Conservation (phyloP, 345 rosid species). For the Citrus cavaleriei region DNA sequence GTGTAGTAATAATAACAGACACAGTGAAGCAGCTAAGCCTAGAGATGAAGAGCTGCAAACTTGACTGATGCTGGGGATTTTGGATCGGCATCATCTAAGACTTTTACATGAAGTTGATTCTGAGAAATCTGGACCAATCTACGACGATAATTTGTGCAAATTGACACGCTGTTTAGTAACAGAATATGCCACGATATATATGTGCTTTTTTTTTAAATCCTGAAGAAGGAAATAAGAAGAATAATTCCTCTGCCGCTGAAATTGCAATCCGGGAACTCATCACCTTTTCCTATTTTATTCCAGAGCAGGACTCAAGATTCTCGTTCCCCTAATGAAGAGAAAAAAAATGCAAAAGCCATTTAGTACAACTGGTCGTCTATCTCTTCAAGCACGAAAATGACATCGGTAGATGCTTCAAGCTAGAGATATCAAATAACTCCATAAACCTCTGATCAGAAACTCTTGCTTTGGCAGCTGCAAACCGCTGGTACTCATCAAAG, state of each 20-base stretch:
- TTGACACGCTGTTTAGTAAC: not conserved
- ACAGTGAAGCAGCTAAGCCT: not conserved
- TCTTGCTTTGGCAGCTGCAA: slow-evolving; percentile 94
- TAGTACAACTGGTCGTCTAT: slow-evolving; percentile 23
- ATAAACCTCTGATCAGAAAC: slow-evolving; percentile 87
- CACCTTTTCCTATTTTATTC: slow-evolving; percentile 42
- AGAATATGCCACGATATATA: not conserved
- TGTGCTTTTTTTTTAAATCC: slow-evolving; percentile 14
- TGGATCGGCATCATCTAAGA: not conserved
- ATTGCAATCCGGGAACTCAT: slow-evolving; percentile 31
- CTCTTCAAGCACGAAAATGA: slow-evolving; percentile 66
- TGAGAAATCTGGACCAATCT: not conserved
- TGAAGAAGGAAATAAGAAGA: slow-evolving; percentile 13
- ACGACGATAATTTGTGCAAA: not conserved
- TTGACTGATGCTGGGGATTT: slow-evolving; percentile 4
- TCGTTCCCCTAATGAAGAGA: slow-evolving; percentile 21
- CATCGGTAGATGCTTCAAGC: slow-evolving; percentile 62
- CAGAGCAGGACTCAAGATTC: slow-evolving; percentile 21
- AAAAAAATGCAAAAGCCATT: slow-evolving; percentile 13
- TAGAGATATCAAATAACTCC: slow-evolving; percentile 80
- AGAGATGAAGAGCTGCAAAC: not conserved
- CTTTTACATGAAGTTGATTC: not conserved
- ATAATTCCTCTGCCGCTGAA: slow-evolving; percentile 27
- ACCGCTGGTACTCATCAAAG: slow-evolving; percentile 83
- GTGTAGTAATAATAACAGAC: not conserved